Evolutionary conservation across 345 rosid genomes (phyloP).

Genomic region (Arabidopsis suecica): DNA sequence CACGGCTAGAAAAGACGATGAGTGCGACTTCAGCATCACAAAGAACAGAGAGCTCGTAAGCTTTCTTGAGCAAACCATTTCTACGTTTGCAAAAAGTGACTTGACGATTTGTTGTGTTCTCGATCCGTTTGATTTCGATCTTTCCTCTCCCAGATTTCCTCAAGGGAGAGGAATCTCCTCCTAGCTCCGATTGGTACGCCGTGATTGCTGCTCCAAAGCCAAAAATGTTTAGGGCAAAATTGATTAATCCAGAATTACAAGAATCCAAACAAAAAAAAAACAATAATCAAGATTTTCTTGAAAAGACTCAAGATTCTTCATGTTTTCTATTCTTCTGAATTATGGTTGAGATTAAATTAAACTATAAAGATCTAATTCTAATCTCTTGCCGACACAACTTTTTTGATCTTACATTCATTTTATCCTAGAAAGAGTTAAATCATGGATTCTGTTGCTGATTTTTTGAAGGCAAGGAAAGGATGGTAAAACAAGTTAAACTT

Average conservation of each 20-base stretch:
- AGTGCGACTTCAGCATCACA: slow-evolving; percentile 68
- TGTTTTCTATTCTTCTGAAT: neutral
- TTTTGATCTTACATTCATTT: slow-evolving; percentile 27
- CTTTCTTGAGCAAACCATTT: slow-evolving; percentile 93
- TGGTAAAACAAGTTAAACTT: neutral
- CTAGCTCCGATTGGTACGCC: slow-evolving; percentile 64
- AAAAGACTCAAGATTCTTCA: slow-evolving; percentile 20
- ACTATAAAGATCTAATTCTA: neutral
- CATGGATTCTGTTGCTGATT: neutral
- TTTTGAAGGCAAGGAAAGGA: neutral
- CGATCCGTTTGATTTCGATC: slow-evolving; percentile 99
- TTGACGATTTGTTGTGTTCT: slow-evolving; percentile 97
- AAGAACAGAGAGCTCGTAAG: slow-evolving; percentile 93
- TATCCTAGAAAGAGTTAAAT: neutral
- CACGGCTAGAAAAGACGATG: slow-evolving; percentile 96
- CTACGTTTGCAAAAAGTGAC: slow-evolving; percentile 98
- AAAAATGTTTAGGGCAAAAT: slow-evolving; percentile 6
- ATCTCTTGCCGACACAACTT: slow-evolving; percentile 28
- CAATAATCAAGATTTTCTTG: slow-evolving; percentile 23
- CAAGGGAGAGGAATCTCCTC: slow-evolving; percentile 60
- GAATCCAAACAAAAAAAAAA: neutral
- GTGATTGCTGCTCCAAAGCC: slow-evolving; percentile 44
- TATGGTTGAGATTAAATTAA: slow-evolving; percentile 20
- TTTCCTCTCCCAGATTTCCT: slow-evolving; percentile 93
- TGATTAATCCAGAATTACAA: neutral